These are phyloP conservation scores for Helotiales sp. DNA, from an alignment of 2,329 filamentous ascomycete species.

Conservation along the genomic window DNA sequence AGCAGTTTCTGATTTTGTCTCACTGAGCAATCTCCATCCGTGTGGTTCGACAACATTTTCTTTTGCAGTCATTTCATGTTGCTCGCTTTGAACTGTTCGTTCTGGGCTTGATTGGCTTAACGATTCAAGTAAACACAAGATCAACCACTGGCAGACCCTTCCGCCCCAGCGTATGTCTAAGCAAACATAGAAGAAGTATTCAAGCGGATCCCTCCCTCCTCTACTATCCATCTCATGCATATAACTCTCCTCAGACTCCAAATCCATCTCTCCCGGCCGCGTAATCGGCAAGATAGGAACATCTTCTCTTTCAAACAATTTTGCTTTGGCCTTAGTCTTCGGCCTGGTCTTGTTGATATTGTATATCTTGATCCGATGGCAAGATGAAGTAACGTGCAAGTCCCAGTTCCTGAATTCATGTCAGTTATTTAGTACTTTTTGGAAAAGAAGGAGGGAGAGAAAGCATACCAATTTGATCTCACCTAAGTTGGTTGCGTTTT, in stretches of 20 bases:
- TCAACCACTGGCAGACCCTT: no score
- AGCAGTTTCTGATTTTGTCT: no score
- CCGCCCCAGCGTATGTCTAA: no score
- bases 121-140: no score
- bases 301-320: slow-evolving; percentile 52
- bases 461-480: slow-evolving; percentile 37
- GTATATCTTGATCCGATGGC: slow-evolving; percentile 65
- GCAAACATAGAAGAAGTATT: neutral
- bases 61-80: no score
- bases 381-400: slow-evolving; percentile 67
- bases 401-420: slow-evolving; percentile 70
- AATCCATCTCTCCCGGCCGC: slow-evolving; percentile 13
- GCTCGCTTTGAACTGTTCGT: no score
- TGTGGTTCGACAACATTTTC: no score
- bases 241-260: slow-evolving; percentile 9
- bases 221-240: slow-evolving; percentile 4
- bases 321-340: slow-evolving; percentile 50
- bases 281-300: slow-evolving; percentile 59
- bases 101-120: no score
- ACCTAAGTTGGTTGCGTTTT: slow-evolving; percentile 64
- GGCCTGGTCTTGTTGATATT: slow-evolving; percentile 61
- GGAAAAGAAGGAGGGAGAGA: no score
- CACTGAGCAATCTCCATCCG: no score
- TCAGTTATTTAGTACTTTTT: no score
- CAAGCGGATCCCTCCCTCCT: slow-evolving; percentile 8